Evolutionary conservation across 129 eudicot genomes (phyloP), one percentile per base, ranked within the genome.

Genomic region (Lactuca sativa): DNA sequence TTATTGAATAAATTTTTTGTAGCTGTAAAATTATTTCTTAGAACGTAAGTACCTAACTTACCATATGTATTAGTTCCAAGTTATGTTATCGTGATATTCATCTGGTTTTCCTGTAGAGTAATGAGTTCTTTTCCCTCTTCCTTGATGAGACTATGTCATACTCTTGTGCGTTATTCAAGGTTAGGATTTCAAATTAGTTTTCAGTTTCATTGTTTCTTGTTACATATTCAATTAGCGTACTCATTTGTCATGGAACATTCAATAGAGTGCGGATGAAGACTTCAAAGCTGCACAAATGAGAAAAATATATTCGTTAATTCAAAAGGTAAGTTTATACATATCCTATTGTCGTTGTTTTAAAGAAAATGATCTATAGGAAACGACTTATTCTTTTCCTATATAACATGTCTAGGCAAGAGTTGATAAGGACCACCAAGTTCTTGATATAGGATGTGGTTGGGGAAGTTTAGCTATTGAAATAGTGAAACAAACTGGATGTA

Each of bases 401-500:
- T 0, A 36, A 36, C n/a, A 4, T 31, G 59, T 64, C 12, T 64
- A 91, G 97, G 95, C 95, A 69, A 85, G 73, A 74, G 57, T 88
- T 15, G 59, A 74, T 4, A 83, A 78, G 73, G 62, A 80, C 8
- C 90, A 91, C 41, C 81, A 91, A 51, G 71, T 91, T 80, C 79
- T 91, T 44, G 97, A 91, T 67, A 91, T 91, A 57, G 97, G 97
- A 16, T 81, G 88, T 32, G 95, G 97, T 69, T 88, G 95, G 97
- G 97, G 97, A 53, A 75, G 74, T 53, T 69, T 91, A 14, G 97
- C 95, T 13, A 85, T 91, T 68, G 97, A 91, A 78, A 75, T 83
- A 58, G 97, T 91, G 5, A 85, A 75, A 67, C 63, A 79, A 77
- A 87, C 97, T 0, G 95, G 97, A 56, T 91, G 97, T 68, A 85